Evolutionary conservation across 169 alveolate species (phyloP).

Genomic region (Blepharisma undulans): DNA sequence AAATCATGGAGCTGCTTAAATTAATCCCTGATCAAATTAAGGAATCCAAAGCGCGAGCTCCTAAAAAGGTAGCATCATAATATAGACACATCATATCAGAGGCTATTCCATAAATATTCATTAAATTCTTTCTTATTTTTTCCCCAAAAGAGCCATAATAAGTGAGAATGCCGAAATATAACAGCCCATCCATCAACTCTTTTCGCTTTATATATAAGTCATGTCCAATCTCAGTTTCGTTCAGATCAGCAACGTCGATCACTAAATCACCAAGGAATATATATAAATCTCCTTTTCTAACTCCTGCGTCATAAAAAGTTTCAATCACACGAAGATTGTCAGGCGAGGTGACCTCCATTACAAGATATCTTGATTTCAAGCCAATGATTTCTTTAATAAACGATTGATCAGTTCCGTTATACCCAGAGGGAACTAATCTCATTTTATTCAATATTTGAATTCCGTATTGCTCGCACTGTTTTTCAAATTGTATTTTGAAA

Average conservation of each 20-base stretch:
- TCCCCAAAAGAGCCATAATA: not conserved
- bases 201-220: not conserved
- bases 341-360: not conserved
- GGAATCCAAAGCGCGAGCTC: not conserved
- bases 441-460: no score
- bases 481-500: not conserved
- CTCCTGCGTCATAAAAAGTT: conserved; percentile 14
- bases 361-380: not conserved
- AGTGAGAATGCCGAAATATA: not conserved
- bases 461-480: not conserved
- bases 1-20: not conserved
- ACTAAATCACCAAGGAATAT: not conserved
- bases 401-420: not conserved
- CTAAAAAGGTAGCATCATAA: not conserved
- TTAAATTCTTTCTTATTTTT: not conserved
- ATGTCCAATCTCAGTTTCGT: not conserved
- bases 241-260: not conserved
- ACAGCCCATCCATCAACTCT: not conserved
- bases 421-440: not conserved
- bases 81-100: not conserved
- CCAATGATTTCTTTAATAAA: not conserved
- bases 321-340: not conserved
- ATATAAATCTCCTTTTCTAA: not conserved
- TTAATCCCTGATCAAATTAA: not conserved
- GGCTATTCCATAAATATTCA: not conserved